A percentile compares a stretch with the other conserved stretches of the same genome.
Conservation (phyloP, 805 yeast genomes). For the Spathaspora hagerdaliae region DNA sequence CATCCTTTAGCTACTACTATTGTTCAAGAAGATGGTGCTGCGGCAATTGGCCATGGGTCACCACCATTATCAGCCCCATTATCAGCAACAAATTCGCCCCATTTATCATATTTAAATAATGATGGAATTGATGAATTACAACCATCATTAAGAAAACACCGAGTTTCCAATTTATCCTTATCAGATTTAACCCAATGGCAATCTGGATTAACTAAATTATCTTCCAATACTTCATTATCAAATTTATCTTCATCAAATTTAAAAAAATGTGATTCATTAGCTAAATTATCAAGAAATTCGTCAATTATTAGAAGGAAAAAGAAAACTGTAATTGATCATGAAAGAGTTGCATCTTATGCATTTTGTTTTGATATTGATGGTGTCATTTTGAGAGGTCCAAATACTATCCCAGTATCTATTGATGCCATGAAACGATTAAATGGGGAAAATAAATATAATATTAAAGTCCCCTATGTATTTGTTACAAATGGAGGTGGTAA, state of each 20-base stretch:
- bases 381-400: constrained; percentile 80
- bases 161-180: constrained; percentile 63
- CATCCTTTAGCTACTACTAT: not conserved
- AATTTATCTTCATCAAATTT: constrained; percentile 30
- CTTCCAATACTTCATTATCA: constrained; percentile 32
- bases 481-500: constrained; percentile 94
- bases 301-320: constrained; percentile 44
- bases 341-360: constrained; percentile 75
- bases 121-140: constrained; percentile 68
- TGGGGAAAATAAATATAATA: constrained; percentile 73
- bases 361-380: constrained; percentile 95
- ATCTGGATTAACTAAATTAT: constrained; percentile 38
- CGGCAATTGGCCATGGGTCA: not conserved
- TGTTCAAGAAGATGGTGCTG: constrained; percentile 9
- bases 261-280: constrained; percentile 41
- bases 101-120: constrained; percentile 58
- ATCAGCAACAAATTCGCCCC: constrained; percentile 3
- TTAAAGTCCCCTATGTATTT: constrained; percentile 76
- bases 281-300: constrained; percentile 44
- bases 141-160: constrained; percentile 58
- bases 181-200: constrained; percentile 67
- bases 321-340: constrained; percentile 59
- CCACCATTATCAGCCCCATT: not conserved
- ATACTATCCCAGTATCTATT: constrained; percentile 76
- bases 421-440: constrained; percentile 69